A percentile compares a stretch with the other conserved stretches of the same genome.
Conservation (phyloP, 805 yeast genomes). For the Kuraishia molischiana region DNA sequence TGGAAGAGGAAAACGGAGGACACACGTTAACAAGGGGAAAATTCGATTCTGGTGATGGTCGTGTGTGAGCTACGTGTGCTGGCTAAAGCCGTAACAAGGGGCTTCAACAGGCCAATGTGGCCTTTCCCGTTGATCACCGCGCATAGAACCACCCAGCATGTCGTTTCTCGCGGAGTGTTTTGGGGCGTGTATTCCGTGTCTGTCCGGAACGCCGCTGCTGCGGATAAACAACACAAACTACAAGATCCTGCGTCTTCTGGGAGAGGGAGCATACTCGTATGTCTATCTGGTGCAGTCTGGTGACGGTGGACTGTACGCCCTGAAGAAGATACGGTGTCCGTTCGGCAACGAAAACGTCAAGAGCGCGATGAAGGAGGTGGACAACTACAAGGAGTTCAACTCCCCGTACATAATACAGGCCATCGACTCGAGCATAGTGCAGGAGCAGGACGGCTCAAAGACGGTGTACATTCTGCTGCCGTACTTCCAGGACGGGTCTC, state of each 20-base stretch:
- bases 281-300: conserved; percentile 64
- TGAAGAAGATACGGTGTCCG: conserved; percentile 83
- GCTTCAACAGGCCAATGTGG: no score
- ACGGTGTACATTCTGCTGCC: conserved; percentile 77
- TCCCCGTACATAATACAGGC: conserved; percentile 59
- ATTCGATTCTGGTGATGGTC: no score
- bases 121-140: no score
- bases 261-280: conserved; percentile 86
- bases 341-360: conserved; percentile 72
- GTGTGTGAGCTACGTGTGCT: no score
- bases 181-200: conserved; percentile 4
- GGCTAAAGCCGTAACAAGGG: no score
- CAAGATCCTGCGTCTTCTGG: conserved; percentile 60
- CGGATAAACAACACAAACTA: conserved; percentile 53
- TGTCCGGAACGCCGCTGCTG: conserved; percentile 36
- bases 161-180: background rate
- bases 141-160: no score
- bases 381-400: conserved; percentile 60
- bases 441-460: conserved; percentile 71
- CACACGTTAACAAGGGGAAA: no score
- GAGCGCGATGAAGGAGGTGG: conserved; percentile 69
- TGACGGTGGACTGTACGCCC: conserved; percentile 48
- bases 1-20: no score
- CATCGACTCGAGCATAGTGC: conserved; percentile 61
- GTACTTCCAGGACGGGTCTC: conserved; percentile 58